These are phyloP conservation scores for Hypocrella siamensis DNA, from an alignment of 2,329 filamentous ascomycete species.

Conservation along the genomic window DNA sequence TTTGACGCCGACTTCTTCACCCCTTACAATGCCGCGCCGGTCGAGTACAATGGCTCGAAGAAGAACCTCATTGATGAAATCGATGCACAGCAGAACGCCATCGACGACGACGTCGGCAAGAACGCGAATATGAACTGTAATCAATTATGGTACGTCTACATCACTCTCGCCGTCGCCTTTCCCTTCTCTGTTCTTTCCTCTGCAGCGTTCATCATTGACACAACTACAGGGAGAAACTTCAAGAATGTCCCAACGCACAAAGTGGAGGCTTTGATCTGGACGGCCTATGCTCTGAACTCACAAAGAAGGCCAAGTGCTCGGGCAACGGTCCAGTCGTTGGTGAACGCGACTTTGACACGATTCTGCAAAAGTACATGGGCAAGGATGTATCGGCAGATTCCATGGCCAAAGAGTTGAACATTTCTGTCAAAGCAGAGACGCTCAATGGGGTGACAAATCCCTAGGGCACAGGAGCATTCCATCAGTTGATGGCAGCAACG, in stretches of 20 bases:
- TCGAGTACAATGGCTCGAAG: conserved; percentile 21
- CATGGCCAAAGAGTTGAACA: conserved; percentile 39
- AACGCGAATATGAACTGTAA: conserved; percentile 62
- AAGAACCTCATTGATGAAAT: conserved; percentile 64
- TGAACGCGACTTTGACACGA: conserved; percentile 72
- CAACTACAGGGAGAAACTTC: conserved; percentile 64
- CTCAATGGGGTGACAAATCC: conserved; percentile 6
- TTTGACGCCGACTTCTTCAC: conserved; percentile 69
- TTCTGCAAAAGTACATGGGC: conserved; percentile 50
- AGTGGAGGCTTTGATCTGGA: conserved; percentile 90
- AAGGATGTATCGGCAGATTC: conserved; percentile 19
- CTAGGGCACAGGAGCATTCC: background rate
- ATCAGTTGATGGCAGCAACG: background rate
- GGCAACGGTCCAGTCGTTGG: conserved; percentile 81
- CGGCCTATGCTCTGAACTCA: conserved; percentile 77
- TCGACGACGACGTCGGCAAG: conserved; percentile 47
- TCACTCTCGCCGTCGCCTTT: too few relatives aligned
- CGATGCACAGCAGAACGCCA: conserved; percentile 55
- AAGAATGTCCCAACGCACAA: conserved; percentile 74
- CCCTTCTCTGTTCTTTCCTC: too few relatives aligned
- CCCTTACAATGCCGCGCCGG: conserved; percentile 53
- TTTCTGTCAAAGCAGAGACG: conserved; percentile 24
- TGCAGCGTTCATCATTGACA: too few relatives aligned
- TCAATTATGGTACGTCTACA: conserved; percentile 71
- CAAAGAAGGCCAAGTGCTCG: conserved; percentile 91